These are phyloP conservation scores for Malania oleifera DNA, from an alignment of 164 flowering plant genomes.

Conservation along the genomic window DNA sequence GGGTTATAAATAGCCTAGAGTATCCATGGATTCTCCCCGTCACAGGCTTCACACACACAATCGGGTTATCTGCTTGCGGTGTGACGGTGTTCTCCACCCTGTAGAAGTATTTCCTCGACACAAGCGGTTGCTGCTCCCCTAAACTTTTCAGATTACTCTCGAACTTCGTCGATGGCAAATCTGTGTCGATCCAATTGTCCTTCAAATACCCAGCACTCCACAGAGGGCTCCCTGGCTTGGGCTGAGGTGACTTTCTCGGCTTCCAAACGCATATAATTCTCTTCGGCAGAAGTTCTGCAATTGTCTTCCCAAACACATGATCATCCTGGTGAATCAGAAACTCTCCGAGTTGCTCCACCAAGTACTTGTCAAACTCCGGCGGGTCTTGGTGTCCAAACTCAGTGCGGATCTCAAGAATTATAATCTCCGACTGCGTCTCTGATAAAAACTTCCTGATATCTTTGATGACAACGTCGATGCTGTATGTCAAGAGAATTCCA, in stretches of 20 bases:
- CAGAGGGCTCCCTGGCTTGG: constrained; percentile 54
- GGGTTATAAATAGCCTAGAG: constrained; percentile 64
- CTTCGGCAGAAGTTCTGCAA: constrained; percentile 71
- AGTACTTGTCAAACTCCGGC: constrained; percentile 75
- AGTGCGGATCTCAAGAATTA: constrained; percentile 73
- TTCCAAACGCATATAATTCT: constrained; percentile 88
- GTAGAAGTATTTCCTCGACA: constrained; percentile 70
- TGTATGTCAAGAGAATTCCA: constrained; percentile 63
- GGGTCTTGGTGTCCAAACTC: constrained; percentile 93
- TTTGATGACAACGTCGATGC: constrained; percentile 63
- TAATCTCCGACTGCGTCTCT: constrained; percentile 77
- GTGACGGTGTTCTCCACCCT: constrained; percentile 94
- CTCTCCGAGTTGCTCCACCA: constrained; percentile 71
- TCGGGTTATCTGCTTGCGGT: constrained; percentile 80
- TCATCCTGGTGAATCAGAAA: constrained; percentile 74
- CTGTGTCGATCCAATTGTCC: constrained; percentile 93
- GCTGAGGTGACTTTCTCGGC: constrained; percentile 68
- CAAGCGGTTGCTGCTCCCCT: constrained; percentile 57
- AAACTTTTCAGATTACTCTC: constrained; percentile 78
- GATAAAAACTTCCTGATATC: constrained; percentile 68
- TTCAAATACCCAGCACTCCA: constrained; percentile 77
- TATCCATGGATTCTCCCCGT: constrained; percentile 61
- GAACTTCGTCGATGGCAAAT: constrained; percentile 78
- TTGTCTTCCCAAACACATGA: constrained; percentile 57
- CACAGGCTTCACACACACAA: constrained; percentile 74